Base-by-base conservation (phyloP, 2,329 filamentous ascomycete species). In the Fusarium secorum region DNA sequence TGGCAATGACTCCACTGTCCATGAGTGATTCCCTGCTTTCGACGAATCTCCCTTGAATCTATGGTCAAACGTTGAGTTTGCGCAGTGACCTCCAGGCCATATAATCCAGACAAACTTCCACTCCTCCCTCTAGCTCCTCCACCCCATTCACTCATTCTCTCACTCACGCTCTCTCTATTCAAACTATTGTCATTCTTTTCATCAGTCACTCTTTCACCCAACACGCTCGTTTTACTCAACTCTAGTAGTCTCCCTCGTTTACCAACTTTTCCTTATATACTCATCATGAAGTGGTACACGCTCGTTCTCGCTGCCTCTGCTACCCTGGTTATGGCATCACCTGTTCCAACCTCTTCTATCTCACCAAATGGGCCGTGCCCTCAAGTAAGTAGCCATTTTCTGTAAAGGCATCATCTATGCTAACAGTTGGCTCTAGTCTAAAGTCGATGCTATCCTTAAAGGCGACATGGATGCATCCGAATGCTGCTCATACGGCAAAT, bases 401-500 rank as follows among this genome's bases (percentile, higher is more conserved):
- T 13, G 35, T 15, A 10, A 14, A 41, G 5, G 36, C 11, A 8
- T 48, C 7, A 26, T 35, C 13, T 18, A 45, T 58, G 53, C 66
- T 71, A 51, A 74, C 36, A 33, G 8, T 22, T 45, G 18, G 11
- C 32, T 30, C 26, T 10, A 82, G 80, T 46, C 38, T 26, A 80
- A 80, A 52, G 76, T 82, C 35, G 80, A 82, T 65, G 78, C 78
- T 18, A 88, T 88, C 41, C 81, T 88, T 49, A 83, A 78, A 32
- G 85, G 85, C 57, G 76, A 82, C 32, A 79, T 85, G 64, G 80
- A 81, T 24, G 81, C 84, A n/a, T 83, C 85, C 32, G 83, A 78
- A 17, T 88, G 86, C 76, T 88, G 86, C 76, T 84, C 83, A n/a
- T 87, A 87, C 67, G 86, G 86, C 53, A 79, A 79, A 36, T 88